Base-by-base conservation (phyloP, 1,139 yeast genomes). In the Yamadazyma dendronema region DNA sequence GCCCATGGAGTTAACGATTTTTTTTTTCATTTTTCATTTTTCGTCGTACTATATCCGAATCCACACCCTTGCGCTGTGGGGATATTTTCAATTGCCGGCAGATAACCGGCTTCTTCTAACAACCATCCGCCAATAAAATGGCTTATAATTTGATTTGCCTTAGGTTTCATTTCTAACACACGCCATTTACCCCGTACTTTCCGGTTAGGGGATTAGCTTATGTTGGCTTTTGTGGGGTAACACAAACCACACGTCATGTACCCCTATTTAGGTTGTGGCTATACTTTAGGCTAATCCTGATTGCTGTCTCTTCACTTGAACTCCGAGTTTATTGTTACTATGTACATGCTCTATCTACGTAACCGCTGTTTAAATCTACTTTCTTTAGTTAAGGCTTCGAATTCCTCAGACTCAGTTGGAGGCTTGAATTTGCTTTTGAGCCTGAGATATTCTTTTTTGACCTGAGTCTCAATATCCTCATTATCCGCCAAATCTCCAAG, bases 331-430 rank as follows among this genome's bases (percentile, higher is more conserved):
- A 19, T 19, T 19, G 9, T 19, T 7, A 19, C 9, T 19, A 9
- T 7, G 9, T 19, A 19, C 22, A 19, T 19, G 22, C 9, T 19
- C 10, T 28, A 30, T 14, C 29, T 34, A 27, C 28, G 38, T 31
- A 47, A 28, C 33, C 50, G 38, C 33, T 44, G 50, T 26, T 37
- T 48, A 28, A 48, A 48, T 29, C 36, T 37, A 34, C 52, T 47
- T 16, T 36, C 42, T 33, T 43, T 47, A 6, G 42, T 38, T 15
- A 33, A 12, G 11, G 28, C 30, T 27, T 40, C 44, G 11, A 39
- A 24, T 30, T 42, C 43, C 17, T 28, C 24, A 14, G 17, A 12
- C 14, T 28, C 15, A 31, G 17, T 26, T 30, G 17, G 9, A 9
- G 28, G 9, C 31, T 34, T 30, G 24, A 46, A 23, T 31, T 42